A percentile compares a stretch with the other conserved stretches of the same genome.
Evolutionary conservation across 1,139 yeast genomes (phyloP).

Genomic region (Geotrichum cucujoidarum): DNA sequence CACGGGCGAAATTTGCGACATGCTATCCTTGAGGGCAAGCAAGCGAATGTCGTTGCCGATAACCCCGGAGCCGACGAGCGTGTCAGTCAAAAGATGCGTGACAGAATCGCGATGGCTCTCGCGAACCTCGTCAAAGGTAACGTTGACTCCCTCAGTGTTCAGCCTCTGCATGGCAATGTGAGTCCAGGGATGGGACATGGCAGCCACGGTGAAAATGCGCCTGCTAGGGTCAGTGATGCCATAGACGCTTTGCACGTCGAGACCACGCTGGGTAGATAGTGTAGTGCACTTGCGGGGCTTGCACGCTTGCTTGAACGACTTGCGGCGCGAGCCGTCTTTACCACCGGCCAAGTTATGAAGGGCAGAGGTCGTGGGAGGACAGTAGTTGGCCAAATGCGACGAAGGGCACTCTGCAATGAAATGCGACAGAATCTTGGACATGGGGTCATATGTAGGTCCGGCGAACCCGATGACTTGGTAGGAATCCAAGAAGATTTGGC

Average conservation of each 20-base stretch:
- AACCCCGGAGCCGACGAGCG: constrained; percentile 8
- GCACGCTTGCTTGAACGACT: constrained; percentile 8
- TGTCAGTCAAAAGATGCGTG: constrained; percentile 5
- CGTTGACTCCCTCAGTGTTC: not conserved
- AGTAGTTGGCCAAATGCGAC: not conserved
- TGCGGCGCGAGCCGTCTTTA: constrained; percentile 6
- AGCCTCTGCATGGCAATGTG: not conserved
- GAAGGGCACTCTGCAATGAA: not conserved
- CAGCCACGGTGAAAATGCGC: constrained; percentile 6
- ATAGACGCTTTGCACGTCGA: not conserved
- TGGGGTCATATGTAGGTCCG: not conserved
- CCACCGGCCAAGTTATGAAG: constrained; percentile 14
- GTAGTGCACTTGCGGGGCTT: constrained; percentile 3
- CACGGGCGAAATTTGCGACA: not conserved
- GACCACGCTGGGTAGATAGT: not conserved
- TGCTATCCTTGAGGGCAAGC: constrained; percentile 16
- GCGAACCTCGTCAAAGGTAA: constrained; percentile 6
- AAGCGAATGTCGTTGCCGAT: constrained; percentile 8
- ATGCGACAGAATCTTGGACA: not conserved
- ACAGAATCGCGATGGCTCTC: not conserved
- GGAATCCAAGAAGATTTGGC: constrained; percentile 10
- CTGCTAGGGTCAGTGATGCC: not conserved
- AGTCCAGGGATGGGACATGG: constrained; percentile 11
- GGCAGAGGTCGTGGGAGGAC: constrained; percentile 13
- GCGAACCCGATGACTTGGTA: constrained; percentile 11